Percentiles rank a stretch among this genome's conserved stretches.
phyloP scores from a whole-genome alignment of 345 rosid genomes.

The Arabis alpina region DNA sequence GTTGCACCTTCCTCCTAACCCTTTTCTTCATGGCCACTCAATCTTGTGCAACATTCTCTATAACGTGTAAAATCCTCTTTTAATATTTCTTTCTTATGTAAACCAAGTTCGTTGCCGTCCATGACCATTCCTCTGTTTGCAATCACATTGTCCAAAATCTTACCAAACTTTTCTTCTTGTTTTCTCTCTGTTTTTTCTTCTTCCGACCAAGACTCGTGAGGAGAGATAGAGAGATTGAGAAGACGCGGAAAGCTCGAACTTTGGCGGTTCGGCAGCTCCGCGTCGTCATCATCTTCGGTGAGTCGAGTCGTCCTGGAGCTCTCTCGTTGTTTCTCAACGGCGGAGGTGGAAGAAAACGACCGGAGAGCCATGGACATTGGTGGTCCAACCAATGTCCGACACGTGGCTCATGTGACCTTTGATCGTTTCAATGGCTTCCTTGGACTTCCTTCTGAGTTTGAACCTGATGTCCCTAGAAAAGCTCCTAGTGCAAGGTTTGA shows the following conservation, averaged over 20 bases:
- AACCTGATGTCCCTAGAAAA: slow-evolving; percentile 81
- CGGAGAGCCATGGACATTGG: slow-evolving; percentile 82
- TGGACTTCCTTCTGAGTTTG: slow-evolving; percentile 92
- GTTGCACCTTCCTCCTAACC: slow-evolving; percentile 46
- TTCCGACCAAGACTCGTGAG: neutral
- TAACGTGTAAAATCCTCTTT: slow-evolving; percentile 20
- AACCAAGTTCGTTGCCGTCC: slow-evolving; percentile 34
- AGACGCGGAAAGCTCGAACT: slow-evolving; percentile 15
- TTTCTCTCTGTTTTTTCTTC: neutral
- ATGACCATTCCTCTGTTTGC: slow-evolving; percentile 14
- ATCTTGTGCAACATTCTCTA: slow-evolving; percentile 33
- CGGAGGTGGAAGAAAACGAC: slow-evolving; percentile 53
- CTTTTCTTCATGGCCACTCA: slow-evolving; percentile 45
- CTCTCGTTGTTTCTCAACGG: slow-evolving; percentile 63
- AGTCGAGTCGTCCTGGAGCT: slow-evolving; percentile 61
- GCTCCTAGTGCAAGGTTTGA: slow-evolving; percentile 93
- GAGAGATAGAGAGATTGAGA: slow-evolving; percentile 35
- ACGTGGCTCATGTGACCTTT: slow-evolving; percentile 94
- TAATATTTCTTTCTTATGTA: slow-evolving; percentile 6
- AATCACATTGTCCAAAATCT: slow-evolving; percentile 8
- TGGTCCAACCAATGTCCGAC: slow-evolving; percentile 77
- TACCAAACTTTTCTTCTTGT: neutral
- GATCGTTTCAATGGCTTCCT: slow-evolving; percentile 93
- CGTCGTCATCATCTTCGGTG: slow-evolving; percentile 13
- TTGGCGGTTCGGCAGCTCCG: slow-evolving; percentile 36